Evolutionary conservation across 164 flowering plant genomes (phyloP), one percentile per base, ranked within the genome.

Genomic region (Warburgia ugandensis): DNA sequence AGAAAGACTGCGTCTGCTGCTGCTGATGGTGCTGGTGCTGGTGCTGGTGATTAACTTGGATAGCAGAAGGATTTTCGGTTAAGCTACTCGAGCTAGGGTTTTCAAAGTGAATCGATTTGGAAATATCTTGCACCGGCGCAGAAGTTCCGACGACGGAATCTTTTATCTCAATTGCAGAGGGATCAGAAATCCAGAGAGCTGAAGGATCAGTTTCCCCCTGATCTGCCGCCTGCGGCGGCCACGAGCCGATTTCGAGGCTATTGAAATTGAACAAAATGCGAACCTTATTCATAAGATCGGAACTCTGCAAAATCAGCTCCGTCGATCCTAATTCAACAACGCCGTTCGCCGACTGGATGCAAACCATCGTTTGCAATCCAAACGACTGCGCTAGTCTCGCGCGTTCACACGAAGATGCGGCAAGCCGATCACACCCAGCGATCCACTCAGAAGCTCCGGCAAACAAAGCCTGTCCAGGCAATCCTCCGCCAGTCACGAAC

Each of bases 261-360:
- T 63, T 68, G 63, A 79, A 82, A 59, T 77, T 74, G 44, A 92
- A 86, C 65, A 78, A 61, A 50, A 71, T 45, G 72, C 78, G 67
- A 28, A 86, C 91, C 67, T 74, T 85, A 41, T 75, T 67, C 84
- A 80, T 73, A 66, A 92, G 78, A 75, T 83, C 94, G 28, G 77
- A 48, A 66, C 73, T 80, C 64, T 78, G 86, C 28, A 28, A 52
- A 41, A 86, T 78, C 52, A 71, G 2, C 46, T 84, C 91, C 6
- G 94, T 75, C 3, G 95, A 86, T 4, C 97, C 97, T 29, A 89
- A 56, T 56, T 92, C 99, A 0, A 92, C 80, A n/a, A 89, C 97
- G 8, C 98, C 96, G 54, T 68, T 76, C 1, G 66, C 65, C 10
- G 75, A 54, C 2, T 97, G 95, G 16, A 92, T 65, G 47, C 90